Conservation (phyloP, 2,329 filamentous ascomycete species). For the Epichloe elymi region DNA sequence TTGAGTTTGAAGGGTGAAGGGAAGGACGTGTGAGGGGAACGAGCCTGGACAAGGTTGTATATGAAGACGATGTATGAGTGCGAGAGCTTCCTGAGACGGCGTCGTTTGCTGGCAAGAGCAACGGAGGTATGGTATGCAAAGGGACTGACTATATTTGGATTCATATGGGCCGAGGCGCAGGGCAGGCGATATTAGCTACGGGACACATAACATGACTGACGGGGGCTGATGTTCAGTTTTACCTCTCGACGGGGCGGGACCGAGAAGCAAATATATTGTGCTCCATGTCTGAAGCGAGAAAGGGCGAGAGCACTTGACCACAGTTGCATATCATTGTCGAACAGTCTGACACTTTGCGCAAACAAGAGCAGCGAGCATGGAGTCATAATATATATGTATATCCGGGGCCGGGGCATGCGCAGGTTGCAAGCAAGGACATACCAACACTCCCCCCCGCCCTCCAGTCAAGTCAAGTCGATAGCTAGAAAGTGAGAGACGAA, state of each 20-base stretch:
- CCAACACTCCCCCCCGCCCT: too few species aligned
- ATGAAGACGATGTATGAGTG: constrained; percentile 8
- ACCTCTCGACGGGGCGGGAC: constrained; percentile 4
- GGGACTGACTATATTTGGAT: background rate
- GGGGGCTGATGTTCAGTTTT: background rate
- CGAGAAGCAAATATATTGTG: too few species aligned
- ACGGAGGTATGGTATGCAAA: background rate
- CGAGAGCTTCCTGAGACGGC: background rate
- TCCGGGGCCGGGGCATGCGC: too few species aligned
- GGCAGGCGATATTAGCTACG: background rate
- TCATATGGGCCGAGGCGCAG: background rate
- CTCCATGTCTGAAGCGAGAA: background rate
- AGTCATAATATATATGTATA: too few species aligned
- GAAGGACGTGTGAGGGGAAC: background rate
- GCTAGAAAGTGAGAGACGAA: too few species aligned
- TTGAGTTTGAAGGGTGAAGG: constrained; percentile 30
- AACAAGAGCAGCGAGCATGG: too few species aligned
- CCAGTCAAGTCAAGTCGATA: too few species aligned
- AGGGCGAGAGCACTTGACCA: background rate
- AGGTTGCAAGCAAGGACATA: too few species aligned
- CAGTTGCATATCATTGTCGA: too few species aligned
- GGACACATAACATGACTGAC: background rate
- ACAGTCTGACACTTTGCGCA: too few species aligned
- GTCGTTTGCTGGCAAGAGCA: background rate
- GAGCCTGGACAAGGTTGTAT: constrained; percentile 1